These are phyloP conservation scores for Sphagnurus paluster DNA, from an alignment of 1,284 basidiomycete species.

Conservation along the genomic window DNA sequence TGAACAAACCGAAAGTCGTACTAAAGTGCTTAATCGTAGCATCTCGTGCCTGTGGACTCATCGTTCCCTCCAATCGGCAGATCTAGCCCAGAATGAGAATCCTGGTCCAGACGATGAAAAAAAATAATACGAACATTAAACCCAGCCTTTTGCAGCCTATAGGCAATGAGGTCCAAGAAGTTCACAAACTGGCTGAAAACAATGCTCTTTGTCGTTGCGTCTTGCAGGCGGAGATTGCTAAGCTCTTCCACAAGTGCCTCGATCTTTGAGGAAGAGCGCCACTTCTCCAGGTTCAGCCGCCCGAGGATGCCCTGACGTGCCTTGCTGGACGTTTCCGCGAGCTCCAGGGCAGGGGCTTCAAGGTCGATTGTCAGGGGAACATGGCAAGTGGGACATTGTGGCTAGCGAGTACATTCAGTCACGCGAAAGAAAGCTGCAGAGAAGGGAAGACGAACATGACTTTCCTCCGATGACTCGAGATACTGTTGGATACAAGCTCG, in stretches of 20 bases:
- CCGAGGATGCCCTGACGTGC: constrained; percentile 92
- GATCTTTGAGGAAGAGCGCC: constrained; percentile 96
- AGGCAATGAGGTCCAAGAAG: constrained; percentile 90
- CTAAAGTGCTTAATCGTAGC: constrained; percentile 95
- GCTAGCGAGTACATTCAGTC: constrained; percentile 48
- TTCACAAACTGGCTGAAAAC: constrained; percentile 96
- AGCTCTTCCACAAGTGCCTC: constrained; percentile 97
- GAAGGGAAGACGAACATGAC: constrained; percentile 43
- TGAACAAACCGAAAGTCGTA: constrained; percentile 39
- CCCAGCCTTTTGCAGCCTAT: constrained; percentile 88
- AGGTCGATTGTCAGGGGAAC: constrained; percentile 92
- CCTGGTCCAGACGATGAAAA: not conserved
- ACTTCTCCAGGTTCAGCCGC: constrained; percentile 84
- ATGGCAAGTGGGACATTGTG: constrained; percentile 96
- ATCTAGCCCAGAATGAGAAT: constrained; percentile 49
- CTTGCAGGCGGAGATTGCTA: constrained; percentile 78
- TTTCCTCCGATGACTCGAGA: constrained; percentile 75
- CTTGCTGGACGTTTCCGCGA: constrained; percentile 59
- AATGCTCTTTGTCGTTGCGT: constrained; percentile 93
- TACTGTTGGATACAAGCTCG: constrained; percentile 97
- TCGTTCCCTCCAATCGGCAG: constrained; percentile 94
- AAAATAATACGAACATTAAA: constrained; percentile 63
- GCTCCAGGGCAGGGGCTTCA: constrained; percentile 88
- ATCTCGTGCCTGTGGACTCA: constrained; percentile 95
- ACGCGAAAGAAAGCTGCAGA: not conserved